phyloP scores from a whole-genome alignment of 495 filamentous ascomycete genomes.

The Aspergillus egyptiacus region DNA sequence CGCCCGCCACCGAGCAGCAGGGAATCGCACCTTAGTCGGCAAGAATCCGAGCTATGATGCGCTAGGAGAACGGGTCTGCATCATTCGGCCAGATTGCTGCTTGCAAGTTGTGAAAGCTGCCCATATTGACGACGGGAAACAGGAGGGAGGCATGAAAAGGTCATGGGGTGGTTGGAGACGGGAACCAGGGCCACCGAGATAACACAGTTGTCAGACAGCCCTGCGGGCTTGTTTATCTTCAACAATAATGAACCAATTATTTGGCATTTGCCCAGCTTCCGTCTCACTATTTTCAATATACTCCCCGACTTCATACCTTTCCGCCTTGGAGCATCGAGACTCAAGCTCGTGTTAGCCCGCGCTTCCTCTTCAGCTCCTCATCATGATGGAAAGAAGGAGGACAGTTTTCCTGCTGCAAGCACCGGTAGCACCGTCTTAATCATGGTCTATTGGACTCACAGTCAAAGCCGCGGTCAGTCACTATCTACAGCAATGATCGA shows the following conservation, averaged over 20 bases:
- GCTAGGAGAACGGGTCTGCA: conserved; percentile 6
- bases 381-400: too few species aligned
- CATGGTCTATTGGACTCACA: too few species aligned
- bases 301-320: neutral
- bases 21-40: neutral
- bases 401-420: too few species aligned
- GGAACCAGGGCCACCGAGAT: neutral
- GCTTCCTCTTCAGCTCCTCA: too few species aligned
- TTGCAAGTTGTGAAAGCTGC: neutral
- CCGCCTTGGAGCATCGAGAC: too few species aligned
- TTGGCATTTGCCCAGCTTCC: neutral
- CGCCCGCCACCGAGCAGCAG: conserved; percentile 17
- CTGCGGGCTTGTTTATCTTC: too few species aligned
- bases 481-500: neutral
- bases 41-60: conserved; percentile 4
- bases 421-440: too few species aligned
- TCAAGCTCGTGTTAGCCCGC: too few species aligned
- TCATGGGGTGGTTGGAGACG: conserved; percentile 1
- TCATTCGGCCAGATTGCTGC: conserved; percentile 1
- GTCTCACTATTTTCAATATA: neutral
- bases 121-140: neutral
- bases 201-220: neutral
- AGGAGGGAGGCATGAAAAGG: neutral
- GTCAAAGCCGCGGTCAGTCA: too few species aligned
- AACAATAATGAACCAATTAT: too few species aligned